Evolutionary conservation across 441 rosid genomes (phyloP).

Genomic region (Gossypium schwendimanii): DNA sequence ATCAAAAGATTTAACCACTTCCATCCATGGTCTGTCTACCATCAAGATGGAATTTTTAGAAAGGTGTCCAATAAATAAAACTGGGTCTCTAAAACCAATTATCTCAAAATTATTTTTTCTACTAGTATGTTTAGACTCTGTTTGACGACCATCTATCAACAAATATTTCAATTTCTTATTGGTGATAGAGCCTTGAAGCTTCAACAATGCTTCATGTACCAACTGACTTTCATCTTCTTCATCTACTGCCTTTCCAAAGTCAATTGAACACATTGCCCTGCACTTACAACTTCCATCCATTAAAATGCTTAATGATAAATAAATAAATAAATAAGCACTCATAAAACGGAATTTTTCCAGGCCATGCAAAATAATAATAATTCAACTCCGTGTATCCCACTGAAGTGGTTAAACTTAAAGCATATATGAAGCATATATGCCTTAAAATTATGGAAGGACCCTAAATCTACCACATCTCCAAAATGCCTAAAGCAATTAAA

Average conservation of each 20-base stretch:
- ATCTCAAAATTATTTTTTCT: constrained; percentile 58
- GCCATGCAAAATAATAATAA: not conserved
- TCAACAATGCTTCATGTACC: constrained; percentile 37
- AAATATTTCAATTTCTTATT: constrained; percentile 50
- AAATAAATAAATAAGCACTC: not conserved
- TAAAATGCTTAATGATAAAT: not conserved
- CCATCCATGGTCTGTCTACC: constrained; percentile 91
- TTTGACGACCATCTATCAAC: constrained; percentile 36
- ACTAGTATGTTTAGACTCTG: constrained; percentile 37
- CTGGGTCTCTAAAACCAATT: constrained; percentile 67
- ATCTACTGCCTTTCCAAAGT: constrained; percentile 66
- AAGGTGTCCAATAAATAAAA: constrained; percentile 70
- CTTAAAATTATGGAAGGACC: not conserved
- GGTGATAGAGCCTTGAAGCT: constrained; percentile 29
- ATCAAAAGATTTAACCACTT: constrained; percentile 64
- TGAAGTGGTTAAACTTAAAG: too few relatives aligned
- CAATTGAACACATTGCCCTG: constrained; percentile 83
- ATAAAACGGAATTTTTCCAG: not conserved
- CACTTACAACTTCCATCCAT: constrained; percentile 2
- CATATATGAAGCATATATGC: too few relatives aligned
- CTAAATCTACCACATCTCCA: not conserved
- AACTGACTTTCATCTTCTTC: constrained; percentile 43
- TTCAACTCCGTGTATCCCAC: too few relatives aligned
- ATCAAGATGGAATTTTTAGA: constrained; percentile 68
- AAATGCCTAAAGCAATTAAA: not conserved